Evolutionary conservation across 1,139 yeast species (phyloP), one percentile per base, ranked within the genome.

Genomic region (Chernovozyma aurita): DNA sequence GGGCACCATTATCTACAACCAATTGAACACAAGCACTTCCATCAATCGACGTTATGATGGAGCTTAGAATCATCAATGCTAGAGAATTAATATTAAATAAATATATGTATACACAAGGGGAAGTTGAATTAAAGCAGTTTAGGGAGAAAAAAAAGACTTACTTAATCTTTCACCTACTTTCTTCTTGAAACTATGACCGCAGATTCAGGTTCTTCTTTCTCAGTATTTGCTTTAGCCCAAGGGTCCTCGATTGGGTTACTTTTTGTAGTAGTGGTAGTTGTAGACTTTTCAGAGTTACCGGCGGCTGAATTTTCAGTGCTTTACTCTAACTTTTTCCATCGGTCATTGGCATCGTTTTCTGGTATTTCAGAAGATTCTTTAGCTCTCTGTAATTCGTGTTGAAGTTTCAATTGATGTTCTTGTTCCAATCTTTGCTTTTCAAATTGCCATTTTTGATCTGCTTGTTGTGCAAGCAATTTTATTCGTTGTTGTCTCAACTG

Each of bases 361-460:
- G 49, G 48, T 21, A 18, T 22, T 6, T 6, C 22, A 20, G 22
- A 7, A 8, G 28, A 35, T 14, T 18, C 29, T 41, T 60, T 49
- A 3, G 57, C 63, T 30, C 56, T 54, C 18, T 58, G 56, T 44
- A 70, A 58, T 47, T 70, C 75, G 4, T 40, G 36, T 30, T 58
- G 52, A 35, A 70, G 53, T 45, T 61, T 63, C 35, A 47, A 12
- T 36, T 50, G 46, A 24, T 66, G 62, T 28, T 65, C 63, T 7
- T 53, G 46, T 39, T 69, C 70, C 36, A 65, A 48, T 18, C 65
- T 43, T 18, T 49, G 34, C 46, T 68, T 69, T 41, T 71, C 77
- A 29, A 44, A 25, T 16, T 57, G 55, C 85, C 87, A 79, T 36
- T 75, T 72, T 35, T 67, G 72, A 45, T 82, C 85, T 3, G 85